phyloP scores from a whole-genome alignment of 768 basidiomycete species.

The Mycena epipterygia region DNA sequence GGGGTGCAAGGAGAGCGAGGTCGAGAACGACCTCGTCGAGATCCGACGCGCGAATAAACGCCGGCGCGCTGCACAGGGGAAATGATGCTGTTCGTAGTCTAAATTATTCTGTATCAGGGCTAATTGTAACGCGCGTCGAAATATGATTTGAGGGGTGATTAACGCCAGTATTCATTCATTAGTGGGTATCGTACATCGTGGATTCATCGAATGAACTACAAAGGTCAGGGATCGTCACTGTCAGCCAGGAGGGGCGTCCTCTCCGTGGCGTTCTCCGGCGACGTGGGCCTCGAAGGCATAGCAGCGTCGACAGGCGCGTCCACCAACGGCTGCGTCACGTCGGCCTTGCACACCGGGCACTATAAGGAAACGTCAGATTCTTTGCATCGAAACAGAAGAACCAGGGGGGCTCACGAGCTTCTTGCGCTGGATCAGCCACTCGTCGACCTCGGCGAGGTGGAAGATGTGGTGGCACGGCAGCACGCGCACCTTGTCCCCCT shows the following conservation, averaged over 20 bases:
- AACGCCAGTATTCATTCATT: too few species aligned
- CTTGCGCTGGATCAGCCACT: conserved; percentile 93
- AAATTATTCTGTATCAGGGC: conserved; percentile 23
- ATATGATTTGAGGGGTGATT: too few species aligned
- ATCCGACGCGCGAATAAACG: conserved; percentile 83
- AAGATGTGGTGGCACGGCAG: conserved; percentile 96
- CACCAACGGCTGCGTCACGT: conserved; percentile 77
- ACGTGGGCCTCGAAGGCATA: conserved; percentile 5
- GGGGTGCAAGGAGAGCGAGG: conserved; percentile 74
- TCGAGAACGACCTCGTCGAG: conserved; percentile 83
- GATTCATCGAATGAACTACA: background rate
- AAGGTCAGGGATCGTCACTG: conserved; percentile 9
- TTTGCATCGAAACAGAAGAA: background rate
- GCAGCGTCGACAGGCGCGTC: background rate
- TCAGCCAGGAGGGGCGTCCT: conserved; percentile 23
- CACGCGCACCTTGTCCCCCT: conserved; percentile 92
- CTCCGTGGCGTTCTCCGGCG: conserved; percentile 28
- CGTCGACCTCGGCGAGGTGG: conserved; percentile 91
- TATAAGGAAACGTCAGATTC: conserved; percentile 48
- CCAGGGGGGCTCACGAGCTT: conserved; percentile 76
- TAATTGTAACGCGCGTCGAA: background rate
- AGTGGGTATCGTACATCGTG: conserved; percentile 26
- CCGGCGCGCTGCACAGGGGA: conserved; percentile 54
- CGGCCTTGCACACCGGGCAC: conserved; percentile 95
- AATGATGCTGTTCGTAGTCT: conserved; percentile 12